Conservation (phyloP, 2,329 filamentous ascomycete species). For the Calonectria fujianensis region DNA sequence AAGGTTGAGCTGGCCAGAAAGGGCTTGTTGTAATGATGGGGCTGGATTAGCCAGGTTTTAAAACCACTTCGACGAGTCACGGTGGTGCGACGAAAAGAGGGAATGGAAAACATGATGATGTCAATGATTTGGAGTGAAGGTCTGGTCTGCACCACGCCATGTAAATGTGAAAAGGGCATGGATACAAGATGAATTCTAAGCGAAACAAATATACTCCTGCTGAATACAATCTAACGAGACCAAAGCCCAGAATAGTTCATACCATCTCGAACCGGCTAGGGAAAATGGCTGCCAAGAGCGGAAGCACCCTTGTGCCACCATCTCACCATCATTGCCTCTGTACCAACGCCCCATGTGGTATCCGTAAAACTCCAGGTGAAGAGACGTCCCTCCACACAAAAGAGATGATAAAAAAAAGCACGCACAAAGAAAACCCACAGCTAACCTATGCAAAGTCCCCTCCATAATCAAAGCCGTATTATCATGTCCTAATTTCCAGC, state of each 20-base stretch:
- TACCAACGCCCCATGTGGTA: constrained; percentile 55
- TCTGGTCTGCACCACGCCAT: constrained; percentile 4
- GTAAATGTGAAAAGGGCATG: constrained; percentile 22
- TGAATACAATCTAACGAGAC: constrained; percentile 29
- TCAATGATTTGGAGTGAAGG: constrained; percentile 25
- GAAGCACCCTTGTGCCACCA: constrained; percentile 41
- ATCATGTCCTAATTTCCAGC: constrained; percentile 23
- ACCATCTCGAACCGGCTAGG: constrained; percentile 16
- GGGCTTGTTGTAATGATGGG: constrained; percentile 77
- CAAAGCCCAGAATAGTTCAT: constrained; percentile 25
- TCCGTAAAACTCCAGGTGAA: constrained; percentile 55
- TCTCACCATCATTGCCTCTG: constrained; percentile 40
- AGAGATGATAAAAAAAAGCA: constrained; percentile 10
- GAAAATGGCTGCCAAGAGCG: constrained; percentile 33
- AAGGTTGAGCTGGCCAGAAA: constrained; percentile 89
- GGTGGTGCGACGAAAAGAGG: not conserved
- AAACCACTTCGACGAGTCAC: not conserved
- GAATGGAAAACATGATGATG: constrained; percentile 2
- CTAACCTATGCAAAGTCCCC: constrained; percentile 31
- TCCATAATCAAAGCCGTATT: constrained; percentile 39
- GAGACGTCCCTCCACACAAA: constrained; percentile 32
- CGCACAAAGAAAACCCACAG: constrained; percentile 25
- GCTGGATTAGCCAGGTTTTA: not conserved
- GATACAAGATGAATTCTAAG: constrained; percentile 42
- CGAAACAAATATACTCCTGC: constrained; percentile 37